phyloP scores from a whole-genome alignment of 31 red algal genomes.

The Porphyra umbilicalis region DNA sequence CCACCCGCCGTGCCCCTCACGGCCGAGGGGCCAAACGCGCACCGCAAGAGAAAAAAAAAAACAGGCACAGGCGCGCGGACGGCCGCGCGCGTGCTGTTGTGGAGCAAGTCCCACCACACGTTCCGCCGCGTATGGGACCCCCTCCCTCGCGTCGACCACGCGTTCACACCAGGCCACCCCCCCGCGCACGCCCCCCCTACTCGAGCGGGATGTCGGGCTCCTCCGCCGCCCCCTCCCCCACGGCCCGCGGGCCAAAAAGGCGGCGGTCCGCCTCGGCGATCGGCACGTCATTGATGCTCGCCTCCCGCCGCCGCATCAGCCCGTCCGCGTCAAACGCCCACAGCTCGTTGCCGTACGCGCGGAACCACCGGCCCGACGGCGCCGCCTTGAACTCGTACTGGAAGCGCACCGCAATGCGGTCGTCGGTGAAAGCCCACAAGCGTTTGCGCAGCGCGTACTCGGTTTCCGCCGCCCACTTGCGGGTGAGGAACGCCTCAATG shows the following conservation, averaged over 20 bases:
- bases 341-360: conserved; percentile 57
- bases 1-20: no score
- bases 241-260: not conserved
- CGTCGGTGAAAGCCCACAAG: conserved; percentile 33
- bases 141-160: no score
- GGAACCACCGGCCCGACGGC: conserved; percentile 28
- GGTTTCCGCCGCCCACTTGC: conserved; percentile 48
- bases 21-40: no score
- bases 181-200: not conserved
- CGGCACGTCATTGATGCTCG: conserved; percentile 54
- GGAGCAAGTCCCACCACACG: no score
- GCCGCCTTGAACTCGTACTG: conserved; percentile 35
- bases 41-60: no score
- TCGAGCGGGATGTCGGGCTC: not conserved
- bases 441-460: conserved; percentile 46
- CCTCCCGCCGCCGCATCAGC: conserved; percentile 26
- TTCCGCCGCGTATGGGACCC: no score
- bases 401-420: conserved; percentile 70
- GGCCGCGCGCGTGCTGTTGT: no score
- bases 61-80: no score
- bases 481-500: conserved; percentile 37
- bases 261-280: conserved; percentile 27
- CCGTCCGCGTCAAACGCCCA: conserved; percentile 54
- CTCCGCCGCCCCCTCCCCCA: not conserved
- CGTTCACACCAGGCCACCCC: no score